Evolutionary conservation across 805 yeast genomes (phyloP), one percentile per base, ranked within the genome.

Genomic region (Lipomyces orientalis): DNA sequence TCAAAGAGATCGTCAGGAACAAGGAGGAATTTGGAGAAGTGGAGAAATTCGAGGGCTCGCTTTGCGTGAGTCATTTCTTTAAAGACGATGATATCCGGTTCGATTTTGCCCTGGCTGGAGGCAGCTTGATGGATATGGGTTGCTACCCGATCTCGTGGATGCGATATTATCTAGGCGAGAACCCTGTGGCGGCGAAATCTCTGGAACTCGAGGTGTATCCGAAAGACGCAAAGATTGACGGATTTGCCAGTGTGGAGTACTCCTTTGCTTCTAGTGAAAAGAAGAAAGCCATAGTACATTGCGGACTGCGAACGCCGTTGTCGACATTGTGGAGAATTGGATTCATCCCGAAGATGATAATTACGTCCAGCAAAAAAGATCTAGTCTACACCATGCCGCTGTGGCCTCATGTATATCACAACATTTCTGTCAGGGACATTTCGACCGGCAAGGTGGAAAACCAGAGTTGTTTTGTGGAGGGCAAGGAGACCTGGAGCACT

Each of bases 121-220:
- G 72, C 14, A 64, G 64, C 39, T 10, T 64, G 14, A 64, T 68
- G 68, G 72, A 69, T 39, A 62, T 61, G 65, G 71, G 71, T 6
- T 68, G 65, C 56, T 69, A 69, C 49, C 71, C 72, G 6, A 69
- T 69, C 12, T 69, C 71, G 3, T 69, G 71, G 71, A 69, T 61
- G 64, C 63, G 72, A 9, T 60, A 54, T 39, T 60, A 52, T 25
- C n/a, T 69, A 4, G 51, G 43, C 33, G 68, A 56, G 49, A 65
- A 69, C 43, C 71, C 72, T 22, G 34, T 37, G 14, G 29, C 64
- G 8, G 72, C 66, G n/a, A 64, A 54, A 22, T n/a, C 22, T 1
- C 10, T 58, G 12, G 62, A 54, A 10, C 25, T 33, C 10, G 39
- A 58, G 19, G 29, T 57, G 12, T 55, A 51, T 31, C 60, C 37